Percentiles rank a stretch among this genome's conserved stretches.
phyloP scores from a whole-genome alignment of 805 yeast genomes.

The Wickerhamomyces tratensis region DNA sequence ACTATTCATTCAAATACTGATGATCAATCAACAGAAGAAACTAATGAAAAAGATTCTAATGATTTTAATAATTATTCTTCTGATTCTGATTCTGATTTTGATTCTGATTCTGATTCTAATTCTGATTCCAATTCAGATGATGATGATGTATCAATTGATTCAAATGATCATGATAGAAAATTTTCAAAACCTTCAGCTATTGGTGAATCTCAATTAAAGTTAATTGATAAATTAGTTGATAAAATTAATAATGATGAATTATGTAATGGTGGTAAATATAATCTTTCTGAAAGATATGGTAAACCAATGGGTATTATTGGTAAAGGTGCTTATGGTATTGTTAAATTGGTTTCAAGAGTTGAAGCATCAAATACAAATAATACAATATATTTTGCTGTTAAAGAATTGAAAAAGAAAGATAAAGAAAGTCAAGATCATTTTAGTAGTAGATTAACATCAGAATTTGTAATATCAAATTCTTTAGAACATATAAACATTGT shows the following conservation, averaged over 20 bases:
- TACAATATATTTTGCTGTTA: conserved; percentile 84
- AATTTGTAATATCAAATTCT: conserved; percentile 79
- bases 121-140: too few species aligned
- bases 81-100: too few species aligned
- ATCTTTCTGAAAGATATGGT: conserved; percentile 38
- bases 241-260: conserved; percentile 31
- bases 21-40: conserved; percentile 5
- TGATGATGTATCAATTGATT: too few species aligned
- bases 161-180: conserved; percentile 2
- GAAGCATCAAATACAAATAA: conserved; percentile 60
- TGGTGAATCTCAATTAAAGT: conserved; percentile 36
- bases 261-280: conserved; percentile 14
- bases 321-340: conserved; percentile 98
- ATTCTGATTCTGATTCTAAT: too few species aligned
- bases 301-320: conserved; percentile 54
- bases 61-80: conserved; percentile 1
- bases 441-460: conserved; percentile 82
- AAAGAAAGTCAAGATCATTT: conserved; percentile 96
- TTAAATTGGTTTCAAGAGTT: conserved; percentile 82
- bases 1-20: not conserved
- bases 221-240: conserved; percentile 37
- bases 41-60: conserved; percentile 5
- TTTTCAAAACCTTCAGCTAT: conserved; percentile 28
- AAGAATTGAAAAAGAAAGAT: conserved; percentile 95
- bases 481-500: conserved; percentile 69